Evolutionary conservation across 2,329 filamentous ascomycete species (phyloP).

Genomic region (Arthrobotrys conoides): DNA sequence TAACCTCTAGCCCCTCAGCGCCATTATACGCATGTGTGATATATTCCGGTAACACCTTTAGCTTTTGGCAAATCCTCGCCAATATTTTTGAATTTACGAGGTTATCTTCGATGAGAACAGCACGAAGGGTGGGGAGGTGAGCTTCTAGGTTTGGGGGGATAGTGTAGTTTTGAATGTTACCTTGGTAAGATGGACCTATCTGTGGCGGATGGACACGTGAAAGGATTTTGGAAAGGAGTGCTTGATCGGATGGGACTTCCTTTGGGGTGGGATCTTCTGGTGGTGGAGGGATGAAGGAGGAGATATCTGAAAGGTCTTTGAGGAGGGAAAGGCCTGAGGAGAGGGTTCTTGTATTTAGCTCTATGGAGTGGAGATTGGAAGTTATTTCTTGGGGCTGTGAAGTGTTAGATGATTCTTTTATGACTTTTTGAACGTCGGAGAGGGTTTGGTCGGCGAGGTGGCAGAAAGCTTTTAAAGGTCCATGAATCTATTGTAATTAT

Average conservation of each 20-base stretch:
- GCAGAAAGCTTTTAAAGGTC: conserved; percentile 38
- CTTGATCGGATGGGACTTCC: conserved; percentile 14
- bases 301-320: conserved; percentile 45
- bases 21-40: conserved; percentile 29
- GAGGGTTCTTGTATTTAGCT: conserved; percentile 45
- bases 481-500: conserved; percentile 26
- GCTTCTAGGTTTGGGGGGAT: conserved; percentile 5
- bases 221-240: conserved; percentile 34
- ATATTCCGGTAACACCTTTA: conserved; percentile 19
- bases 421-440: conserved; percentile 22
- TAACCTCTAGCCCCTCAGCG: conserved; percentile 5
- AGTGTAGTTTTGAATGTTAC: not conserved
- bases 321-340: conserved; percentile 51
- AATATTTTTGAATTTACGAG: conserved; percentile 30
- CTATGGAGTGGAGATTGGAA: conserved; percentile 25
- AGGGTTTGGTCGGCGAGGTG: conserved; percentile 38
- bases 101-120: conserved; percentile 42
- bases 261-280: not conserved
- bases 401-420: conserved; percentile 9
- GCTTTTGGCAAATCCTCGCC: conserved; percentile 2
- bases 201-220: conserved; percentile 4
- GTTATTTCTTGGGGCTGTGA: not conserved
- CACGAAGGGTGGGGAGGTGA: conserved; percentile 27
- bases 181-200: not conserved
- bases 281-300: conserved; percentile 8